phyloP scores from a whole-genome alignment of 202 grass and related monocot genomes.

The Setaria viridis region DNA sequence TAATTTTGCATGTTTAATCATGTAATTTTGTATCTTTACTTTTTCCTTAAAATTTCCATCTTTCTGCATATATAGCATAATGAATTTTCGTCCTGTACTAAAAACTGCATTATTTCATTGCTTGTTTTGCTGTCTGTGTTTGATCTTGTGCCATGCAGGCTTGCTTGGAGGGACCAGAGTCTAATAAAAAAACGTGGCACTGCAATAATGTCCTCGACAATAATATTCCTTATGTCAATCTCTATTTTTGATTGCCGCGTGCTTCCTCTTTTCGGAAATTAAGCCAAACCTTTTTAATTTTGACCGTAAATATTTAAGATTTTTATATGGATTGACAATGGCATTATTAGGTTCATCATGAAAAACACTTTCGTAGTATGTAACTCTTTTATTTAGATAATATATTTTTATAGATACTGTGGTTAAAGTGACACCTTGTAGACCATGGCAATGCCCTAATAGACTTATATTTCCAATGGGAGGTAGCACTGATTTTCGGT shows the following conservation, averaged over 20 bases:
- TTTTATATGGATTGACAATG: too few relatives aligned
- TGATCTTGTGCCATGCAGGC: neutral
- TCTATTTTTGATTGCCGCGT: neutral
- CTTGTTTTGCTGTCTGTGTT: neutral
- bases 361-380: too few relatives aligned
- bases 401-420: too few relatives aligned
- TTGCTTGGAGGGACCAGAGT: neutral
- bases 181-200: neutral
- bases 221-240: neutral
- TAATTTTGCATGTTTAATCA: neutral
- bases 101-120: neutral
- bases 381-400: too few relatives aligned
- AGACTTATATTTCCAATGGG: too few relatives aligned
- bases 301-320: too few relatives aligned
- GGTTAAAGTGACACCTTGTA: too few relatives aligned
- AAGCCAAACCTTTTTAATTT: too few relatives aligned
- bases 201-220: neutral
- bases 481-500: too few relatives aligned
- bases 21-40: neutral
- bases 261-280: neutral
- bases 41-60: neutral
- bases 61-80: neutral
- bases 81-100: neutral
- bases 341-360: too few relatives aligned
- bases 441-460: too few relatives aligned